These are phyloP conservation scores for Cystoderma amianthinum DNA, from an alignment of 768 basidiomycete genomes.

Conservation along the genomic window DNA sequence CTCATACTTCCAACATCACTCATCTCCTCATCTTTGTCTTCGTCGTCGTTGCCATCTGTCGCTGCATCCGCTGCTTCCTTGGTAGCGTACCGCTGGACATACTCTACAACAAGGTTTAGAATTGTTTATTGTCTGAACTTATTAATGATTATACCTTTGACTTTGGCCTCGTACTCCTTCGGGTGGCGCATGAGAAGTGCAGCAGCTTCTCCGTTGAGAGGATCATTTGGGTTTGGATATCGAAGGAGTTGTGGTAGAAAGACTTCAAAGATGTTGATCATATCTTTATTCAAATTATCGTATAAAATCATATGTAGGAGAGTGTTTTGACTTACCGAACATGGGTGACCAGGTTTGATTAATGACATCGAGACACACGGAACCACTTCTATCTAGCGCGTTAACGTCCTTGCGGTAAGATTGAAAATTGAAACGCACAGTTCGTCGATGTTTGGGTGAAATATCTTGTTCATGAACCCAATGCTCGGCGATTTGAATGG, in stretches of 20 bases:
- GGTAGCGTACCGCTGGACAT: conserved; percentile 92
- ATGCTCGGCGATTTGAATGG: conserved; percentile 99
- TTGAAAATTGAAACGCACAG: conserved; percentile 49
- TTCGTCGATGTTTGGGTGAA: conserved; percentile 99
- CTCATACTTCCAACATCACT: conserved; percentile 82
- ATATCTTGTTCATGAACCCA: conserved; percentile 99
- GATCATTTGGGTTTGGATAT: conserved; percentile 98
- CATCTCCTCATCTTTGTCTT: conserved; percentile 80
- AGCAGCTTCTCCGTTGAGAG: conserved; percentile 96
- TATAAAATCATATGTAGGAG: not conserved
- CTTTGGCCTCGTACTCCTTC: conserved; percentile 90
- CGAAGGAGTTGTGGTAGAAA: conserved; percentile 95
- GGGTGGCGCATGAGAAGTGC: conserved; percentile 96
- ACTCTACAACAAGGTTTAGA: conserved; percentile 47
- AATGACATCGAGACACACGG: conserved; percentile 97
- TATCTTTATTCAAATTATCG: conserved; percentile 46
- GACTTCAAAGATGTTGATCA: conserved; percentile 99
- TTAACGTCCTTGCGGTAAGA: conserved; percentile 6
- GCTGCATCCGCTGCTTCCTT: conserved; percentile 83
- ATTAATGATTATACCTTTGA: conserved; percentile 50
- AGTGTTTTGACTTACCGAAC: conserved; percentile 67
- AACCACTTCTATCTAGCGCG: conserved; percentile 67
- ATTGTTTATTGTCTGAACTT: not conserved
- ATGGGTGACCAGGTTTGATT: conserved; percentile 99
- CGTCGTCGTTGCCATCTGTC: conserved; percentile 51